These are phyloP conservation scores for Vitis hybrid DNA, from an alignment of 177 flowering plant genomes.

Conservation along the genomic window DNA sequence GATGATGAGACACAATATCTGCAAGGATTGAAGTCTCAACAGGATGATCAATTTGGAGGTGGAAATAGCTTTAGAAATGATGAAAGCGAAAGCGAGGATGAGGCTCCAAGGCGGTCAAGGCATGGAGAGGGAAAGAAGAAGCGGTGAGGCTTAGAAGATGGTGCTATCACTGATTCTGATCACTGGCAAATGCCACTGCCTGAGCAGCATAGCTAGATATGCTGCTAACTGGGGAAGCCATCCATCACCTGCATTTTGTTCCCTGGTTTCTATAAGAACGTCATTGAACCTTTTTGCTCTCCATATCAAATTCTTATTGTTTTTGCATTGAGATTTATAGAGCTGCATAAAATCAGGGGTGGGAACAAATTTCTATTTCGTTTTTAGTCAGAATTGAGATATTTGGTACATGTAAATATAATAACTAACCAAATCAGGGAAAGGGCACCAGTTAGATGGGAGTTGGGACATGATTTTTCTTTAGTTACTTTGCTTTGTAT, in stretches of 20 bases:
- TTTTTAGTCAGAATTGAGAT: too few species aligned
- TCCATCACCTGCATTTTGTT: neutral
- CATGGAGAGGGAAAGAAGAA: constrained; percentile 92
- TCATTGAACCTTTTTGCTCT: neutral
- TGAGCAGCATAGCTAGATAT: neutral
- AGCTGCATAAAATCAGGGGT: neutral
- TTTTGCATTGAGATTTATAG: neutral
- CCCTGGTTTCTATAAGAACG: neutral
- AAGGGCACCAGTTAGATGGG: too few species aligned
- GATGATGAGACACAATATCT: constrained; percentile 46
- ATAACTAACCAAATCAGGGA: too few species aligned
- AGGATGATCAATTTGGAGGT: constrained; percentile 46
- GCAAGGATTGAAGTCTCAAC: constrained; percentile 33
- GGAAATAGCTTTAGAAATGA: constrained; percentile 56
- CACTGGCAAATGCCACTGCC: constrained; percentile 22
- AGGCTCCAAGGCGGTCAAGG: constrained; percentile 93
- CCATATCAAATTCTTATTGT: neutral
- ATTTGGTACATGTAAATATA: too few species aligned
- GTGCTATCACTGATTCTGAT: constrained; percentile 28
- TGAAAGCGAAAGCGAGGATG: constrained; percentile 97
- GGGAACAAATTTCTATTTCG: neutral
- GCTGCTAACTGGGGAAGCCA: constrained; percentile 1
- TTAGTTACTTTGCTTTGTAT: too few species aligned
- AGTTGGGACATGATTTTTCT: too few species aligned
- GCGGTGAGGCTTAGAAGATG: constrained; percentile 52